Evolutionary conservation across 2,329 filamentous ascomycete genomes (phyloP).

Genomic region (Neocatenulostroma microsporum): DNA sequence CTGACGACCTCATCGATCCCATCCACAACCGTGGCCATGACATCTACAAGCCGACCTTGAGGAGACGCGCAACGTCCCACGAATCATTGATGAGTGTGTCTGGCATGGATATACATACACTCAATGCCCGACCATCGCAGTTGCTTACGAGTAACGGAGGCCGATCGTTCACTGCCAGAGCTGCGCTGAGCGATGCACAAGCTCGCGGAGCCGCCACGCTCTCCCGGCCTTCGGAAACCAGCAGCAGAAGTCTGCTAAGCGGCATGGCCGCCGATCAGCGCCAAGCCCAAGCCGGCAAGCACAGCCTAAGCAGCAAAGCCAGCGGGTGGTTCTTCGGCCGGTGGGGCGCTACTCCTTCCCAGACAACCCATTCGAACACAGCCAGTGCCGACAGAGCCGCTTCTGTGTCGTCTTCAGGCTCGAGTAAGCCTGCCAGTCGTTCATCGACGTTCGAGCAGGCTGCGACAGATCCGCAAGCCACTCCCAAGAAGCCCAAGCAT

Average conservation of each 20-base stretch:
- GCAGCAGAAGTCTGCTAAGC: constrained; percentile 23
- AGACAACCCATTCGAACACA: constrained; percentile 20
- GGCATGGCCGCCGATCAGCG: constrained; percentile 27
- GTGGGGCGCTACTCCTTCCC: constrained; percentile 52
- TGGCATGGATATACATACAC: constrained; percentile 75
- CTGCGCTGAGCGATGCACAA: constrained; percentile 33
- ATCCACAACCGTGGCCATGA: constrained; percentile 30
- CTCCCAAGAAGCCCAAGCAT: constrained; percentile 33
- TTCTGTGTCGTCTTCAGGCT: too few relatives aligned
- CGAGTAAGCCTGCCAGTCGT: constrained; percentile 7
- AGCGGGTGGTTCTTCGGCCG: constrained; percentile 58
- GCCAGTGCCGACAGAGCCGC: constrained; percentile 8
- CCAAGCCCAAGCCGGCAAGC: too few relatives aligned
- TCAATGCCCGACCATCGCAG: constrained; percentile 68
- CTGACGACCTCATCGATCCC: constrained; percentile 20
- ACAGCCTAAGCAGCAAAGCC: constrained; percentile 44
- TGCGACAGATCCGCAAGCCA: constrained; percentile 23
- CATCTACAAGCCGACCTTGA: constrained; percentile 42
- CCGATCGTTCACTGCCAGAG: constrained; percentile 41
- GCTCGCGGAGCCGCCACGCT: constrained; percentile 32
- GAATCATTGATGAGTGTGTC: constrained; percentile 83
- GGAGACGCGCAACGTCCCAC: constrained; percentile 65
- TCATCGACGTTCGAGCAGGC: constrained; percentile 8
- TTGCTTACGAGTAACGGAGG: constrained; percentile 51
- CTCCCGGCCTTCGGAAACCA: constrained; percentile 30